phyloP scores from a whole-genome alignment of 768 basidiomycete genomes.

The Phlegmacium glaucopus region DNA sequence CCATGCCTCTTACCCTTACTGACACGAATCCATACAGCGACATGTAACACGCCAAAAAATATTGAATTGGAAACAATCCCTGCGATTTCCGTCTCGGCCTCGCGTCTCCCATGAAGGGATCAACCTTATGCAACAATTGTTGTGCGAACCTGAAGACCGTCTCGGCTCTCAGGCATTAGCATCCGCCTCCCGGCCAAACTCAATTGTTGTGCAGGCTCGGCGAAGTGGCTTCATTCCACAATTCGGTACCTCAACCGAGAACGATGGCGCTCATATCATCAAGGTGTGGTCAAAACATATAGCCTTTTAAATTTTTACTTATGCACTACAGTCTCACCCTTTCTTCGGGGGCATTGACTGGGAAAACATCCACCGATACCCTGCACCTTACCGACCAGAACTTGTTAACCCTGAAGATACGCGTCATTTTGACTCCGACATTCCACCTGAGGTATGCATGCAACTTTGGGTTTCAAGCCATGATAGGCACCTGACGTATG shows the following conservation, averaged over 20 bases:
- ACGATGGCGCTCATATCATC: conserved; percentile 88
- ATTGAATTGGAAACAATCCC: conserved; percentile 87
- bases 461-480: conserved; percentile 20
- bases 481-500: conserved; percentile 18
- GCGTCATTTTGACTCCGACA: conserved; percentile 92
- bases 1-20: conserved; percentile 9
- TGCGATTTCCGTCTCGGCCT: conserved; percentile 83
- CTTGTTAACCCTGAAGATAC: conserved; percentile 83
- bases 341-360: conserved; percentile 94
- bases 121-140: conserved; percentile 81
- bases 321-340: conserved; percentile 60
- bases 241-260: conserved; percentile 42
- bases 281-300: conserved; percentile 51
- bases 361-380: conserved; percentile 77
- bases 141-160: conserved; percentile 95
- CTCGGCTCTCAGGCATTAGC: conserved; percentile 73
- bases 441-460: conserved; percentile 76
- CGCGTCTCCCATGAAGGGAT: conserved; percentile 84
- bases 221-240: conserved; percentile 67
- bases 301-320: conserved; percentile 7
- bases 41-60: conserved; percentile 97
- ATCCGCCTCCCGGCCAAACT: conserved; percentile 73
- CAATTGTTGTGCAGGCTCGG: conserved; percentile 69
- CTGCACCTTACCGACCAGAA: conserved; percentile 88
- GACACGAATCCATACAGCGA: conserved; percentile 45